phyloP scores from a whole-genome alignment of 2,329 filamentous ascomycete species.

The Lojkania enalia region DNA sequence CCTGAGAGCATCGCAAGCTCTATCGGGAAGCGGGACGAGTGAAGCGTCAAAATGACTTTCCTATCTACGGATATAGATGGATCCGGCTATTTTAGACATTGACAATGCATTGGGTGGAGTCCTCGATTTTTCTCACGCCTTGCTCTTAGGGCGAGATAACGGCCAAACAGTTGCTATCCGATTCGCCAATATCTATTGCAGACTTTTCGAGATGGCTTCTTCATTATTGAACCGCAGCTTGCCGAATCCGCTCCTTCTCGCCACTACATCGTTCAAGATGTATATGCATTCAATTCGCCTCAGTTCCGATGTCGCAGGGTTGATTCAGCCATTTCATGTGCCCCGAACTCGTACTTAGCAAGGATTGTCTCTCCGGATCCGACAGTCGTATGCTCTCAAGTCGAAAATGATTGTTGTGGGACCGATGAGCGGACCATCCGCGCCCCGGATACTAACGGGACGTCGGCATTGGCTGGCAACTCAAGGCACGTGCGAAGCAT shows the following conservation, averaged over 20 bases:
- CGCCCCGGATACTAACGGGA: slow-evolving; percentile 7
- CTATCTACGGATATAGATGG: slow-evolving; percentile 1
- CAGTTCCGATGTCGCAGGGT: too few relatives aligned
- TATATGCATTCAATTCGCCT: too few relatives aligned
- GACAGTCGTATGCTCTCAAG: too few relatives aligned
- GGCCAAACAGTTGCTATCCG: too few relatives aligned
- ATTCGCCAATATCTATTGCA: background rate
- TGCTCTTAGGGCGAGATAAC: too few relatives aligned
- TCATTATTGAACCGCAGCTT: slow-evolving; percentile 13
- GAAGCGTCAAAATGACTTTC: slow-evolving; percentile 6
- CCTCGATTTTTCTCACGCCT: slow-evolving; percentile 3
- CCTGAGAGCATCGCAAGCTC: slow-evolving; percentile 16
- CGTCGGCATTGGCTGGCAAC: slow-evolving; percentile 8
- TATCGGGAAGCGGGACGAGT: slow-evolving; percentile 9
- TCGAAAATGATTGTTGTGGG: too few relatives aligned
- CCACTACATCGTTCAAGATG: too few relatives aligned
- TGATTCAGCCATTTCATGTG: too few relatives aligned
- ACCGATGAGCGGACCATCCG: too few relatives aligned
- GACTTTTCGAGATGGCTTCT: background rate
- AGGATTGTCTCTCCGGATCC: too few relatives aligned
- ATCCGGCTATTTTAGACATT: background rate
- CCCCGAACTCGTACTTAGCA: too few relatives aligned
- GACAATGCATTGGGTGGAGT: slow-evolving; percentile 8
- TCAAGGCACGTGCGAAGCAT: slow-evolving; percentile 7
- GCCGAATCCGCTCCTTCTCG: too few relatives aligned